These are phyloP conservation scores for Sordariomycetes sp. DNA, from an alignment of 2,329 filamentous ascomycete genomes.

Conservation along the genomic window DNA sequence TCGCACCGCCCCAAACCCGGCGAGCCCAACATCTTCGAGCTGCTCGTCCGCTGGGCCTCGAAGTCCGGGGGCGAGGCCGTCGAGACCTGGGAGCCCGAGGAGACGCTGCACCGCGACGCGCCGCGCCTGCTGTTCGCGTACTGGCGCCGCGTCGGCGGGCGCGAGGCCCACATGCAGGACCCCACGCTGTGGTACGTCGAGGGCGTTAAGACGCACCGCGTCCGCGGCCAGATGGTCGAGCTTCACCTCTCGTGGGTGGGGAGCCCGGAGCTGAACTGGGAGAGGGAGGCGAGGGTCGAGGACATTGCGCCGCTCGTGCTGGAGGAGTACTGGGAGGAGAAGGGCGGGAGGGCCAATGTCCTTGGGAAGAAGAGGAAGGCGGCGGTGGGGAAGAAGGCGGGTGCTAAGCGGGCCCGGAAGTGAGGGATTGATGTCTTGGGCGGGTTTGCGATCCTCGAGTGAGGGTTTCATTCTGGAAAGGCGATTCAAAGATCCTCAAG, in stretches of 20 bases:
- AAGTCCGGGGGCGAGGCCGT: constrained; percentile 14
- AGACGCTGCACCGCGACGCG: constrained; percentile 20
- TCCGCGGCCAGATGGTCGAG: constrained; percentile 10
- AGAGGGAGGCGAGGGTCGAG: constrained; percentile 13
- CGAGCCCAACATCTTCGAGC: constrained; percentile 2
- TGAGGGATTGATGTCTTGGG: neutral
- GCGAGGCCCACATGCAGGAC: constrained; percentile 19
- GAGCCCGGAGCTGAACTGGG: constrained; percentile 18
- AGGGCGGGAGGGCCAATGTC: neutral
- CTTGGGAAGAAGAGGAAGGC: neutral
- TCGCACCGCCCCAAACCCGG: neutral
- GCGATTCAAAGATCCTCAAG: neutral
- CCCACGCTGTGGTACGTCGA: constrained; percentile 20
- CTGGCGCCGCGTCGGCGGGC: constrained; percentile 17
- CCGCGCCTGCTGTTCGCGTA: constrained; percentile 18
- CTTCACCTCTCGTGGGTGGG: constrained; percentile 25
- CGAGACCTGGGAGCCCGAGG: constrained; percentile 22
- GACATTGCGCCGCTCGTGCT: constrained; percentile 15
- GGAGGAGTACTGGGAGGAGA: constrained; percentile 14
- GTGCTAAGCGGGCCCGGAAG: neutral
- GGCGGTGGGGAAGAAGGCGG: neutral
- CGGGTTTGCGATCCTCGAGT: neutral
- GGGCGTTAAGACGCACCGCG: constrained; percentile 18
- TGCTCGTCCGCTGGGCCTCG: neutral
- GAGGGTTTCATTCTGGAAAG: neutral